phyloP scores from a whole-genome alignment of 2,329 filamentous ascomycete genomes.

The Aurifilum marmelostoma region DNA sequence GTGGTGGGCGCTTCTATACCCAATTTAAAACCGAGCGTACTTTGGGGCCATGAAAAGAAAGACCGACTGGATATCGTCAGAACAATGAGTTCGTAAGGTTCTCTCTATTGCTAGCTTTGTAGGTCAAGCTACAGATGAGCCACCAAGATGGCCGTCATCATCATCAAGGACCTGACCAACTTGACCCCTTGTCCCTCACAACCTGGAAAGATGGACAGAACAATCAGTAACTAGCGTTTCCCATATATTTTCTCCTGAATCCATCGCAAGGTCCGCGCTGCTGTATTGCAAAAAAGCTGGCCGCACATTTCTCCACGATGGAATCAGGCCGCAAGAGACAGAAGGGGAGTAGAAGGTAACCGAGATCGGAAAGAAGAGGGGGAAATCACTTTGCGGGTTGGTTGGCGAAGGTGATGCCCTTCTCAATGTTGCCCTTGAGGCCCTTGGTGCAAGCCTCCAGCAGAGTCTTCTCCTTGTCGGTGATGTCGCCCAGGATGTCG shows the following conservation, averaged over 20 bases:
- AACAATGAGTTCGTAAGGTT: slow-evolving; percentile 13
- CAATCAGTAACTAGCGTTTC: slow-evolving; percentile 26
- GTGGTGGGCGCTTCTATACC: slow-evolving; percentile 26
- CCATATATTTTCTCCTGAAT: slow-evolving; percentile 20
- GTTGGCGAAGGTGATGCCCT: slow-evolving; percentile 88
- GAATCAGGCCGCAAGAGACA: slow-evolving; percentile 29
- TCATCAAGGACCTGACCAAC: slow-evolving; percentile 5
- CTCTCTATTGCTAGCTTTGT: slow-evolving; percentile 15
- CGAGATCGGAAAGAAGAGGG: slow-evolving; percentile 34
- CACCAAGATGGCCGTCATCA: slow-evolving; percentile 11
- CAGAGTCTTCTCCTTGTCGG: slow-evolving; percentile 87
- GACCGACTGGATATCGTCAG: slow-evolving; percentile 14
- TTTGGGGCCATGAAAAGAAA: background rate
- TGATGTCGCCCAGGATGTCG: slow-evolving; percentile 77
- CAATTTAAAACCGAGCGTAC: slow-evolving; percentile 12
- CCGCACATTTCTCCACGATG: slow-evolving; percentile 18
- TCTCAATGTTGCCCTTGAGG: slow-evolving; percentile 89
- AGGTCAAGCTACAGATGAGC: slow-evolving; percentile 14
- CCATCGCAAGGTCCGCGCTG: slow-evolving; percentile 23
- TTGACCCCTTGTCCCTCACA: slow-evolving; percentile 23
- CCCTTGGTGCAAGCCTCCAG: slow-evolving; percentile 75
- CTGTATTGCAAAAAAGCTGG: slow-evolving; percentile 17
- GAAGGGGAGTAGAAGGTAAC: slow-evolving; percentile 11
- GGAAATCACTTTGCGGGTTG: slow-evolving; percentile 80
- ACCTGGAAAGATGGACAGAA: slow-evolving; percentile 27